These are phyloP conservation scores for Pontederia paniculata DNA, from an alignment of 176 grass and related monocot genomes.

Conservation along the genomic window DNA sequence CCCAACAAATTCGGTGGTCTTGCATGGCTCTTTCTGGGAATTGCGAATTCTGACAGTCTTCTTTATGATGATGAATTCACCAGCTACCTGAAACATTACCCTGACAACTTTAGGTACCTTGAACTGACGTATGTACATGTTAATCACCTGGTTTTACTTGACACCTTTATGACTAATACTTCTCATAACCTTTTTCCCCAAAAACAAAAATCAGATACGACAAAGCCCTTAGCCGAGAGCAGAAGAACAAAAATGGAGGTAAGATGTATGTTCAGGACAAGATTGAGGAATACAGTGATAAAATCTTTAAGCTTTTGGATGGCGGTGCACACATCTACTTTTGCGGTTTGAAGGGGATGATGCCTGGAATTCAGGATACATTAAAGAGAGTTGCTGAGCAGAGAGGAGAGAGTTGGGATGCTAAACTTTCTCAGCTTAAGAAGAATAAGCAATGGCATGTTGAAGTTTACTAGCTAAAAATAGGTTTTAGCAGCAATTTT, in stretches of 20 bases:
- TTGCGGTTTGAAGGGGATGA: constrained; percentile 91
- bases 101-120: constrained; percentile 63
- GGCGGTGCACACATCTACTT: constrained; percentile 73
- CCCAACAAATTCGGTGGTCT: constrained; percentile 72
- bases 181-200: too few relatives aligned
- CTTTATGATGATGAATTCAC: constrained; percentile 86
- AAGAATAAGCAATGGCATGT: constrained; percentile 98
- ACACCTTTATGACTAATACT: too few relatives aligned
- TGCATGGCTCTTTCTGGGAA: constrained; percentile 87
- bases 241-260: constrained; percentile 56
- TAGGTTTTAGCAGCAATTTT: too few relatives aligned
- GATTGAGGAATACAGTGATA: constrained; percentile 90
- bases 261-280: constrained; percentile 98
- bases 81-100: constrained; percentile 55
- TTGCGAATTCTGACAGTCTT: constrained; percentile 81
- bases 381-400: constrained; percentile 75
- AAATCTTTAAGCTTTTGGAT: constrained; percentile 78
- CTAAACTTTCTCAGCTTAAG: constrained; percentile 62
- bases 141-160: background rate
- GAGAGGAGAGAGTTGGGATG: constrained; percentile 85
- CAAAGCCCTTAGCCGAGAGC: constrained; percentile 70
- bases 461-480: constrained; percentile 50
- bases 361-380: constrained; percentile 84
- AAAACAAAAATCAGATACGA: constrained; percentile 39
- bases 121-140: background rate